These are phyloP conservation scores for Eleusine coracana DNA, from an alignment of 176 grass and related monocot genomes.

Conservation along the genomic window DNA sequence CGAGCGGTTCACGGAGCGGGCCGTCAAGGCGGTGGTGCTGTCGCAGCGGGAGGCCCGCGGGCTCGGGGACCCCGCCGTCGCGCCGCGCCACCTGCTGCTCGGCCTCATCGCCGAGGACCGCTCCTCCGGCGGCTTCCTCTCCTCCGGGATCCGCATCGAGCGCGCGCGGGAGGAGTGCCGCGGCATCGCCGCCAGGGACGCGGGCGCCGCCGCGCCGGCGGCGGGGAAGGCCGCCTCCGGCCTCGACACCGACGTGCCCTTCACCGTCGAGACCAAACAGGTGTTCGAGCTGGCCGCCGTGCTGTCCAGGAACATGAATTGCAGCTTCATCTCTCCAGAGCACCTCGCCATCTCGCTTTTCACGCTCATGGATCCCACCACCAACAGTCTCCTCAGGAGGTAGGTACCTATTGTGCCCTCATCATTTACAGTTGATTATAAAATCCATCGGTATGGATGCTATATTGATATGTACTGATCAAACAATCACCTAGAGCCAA, in stretches of 20 bases:
- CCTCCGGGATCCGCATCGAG: slow-evolving; percentile 79
- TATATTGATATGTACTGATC: neutral
- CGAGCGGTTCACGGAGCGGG: slow-evolving; percentile 88
- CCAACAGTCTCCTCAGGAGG: slow-evolving; percentile 78
- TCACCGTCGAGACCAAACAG: slow-evolving; percentile 59
- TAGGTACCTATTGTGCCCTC: slow-evolving; percentile 11
- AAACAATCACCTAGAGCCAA: neutral
- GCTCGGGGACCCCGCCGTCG: slow-evolving; percentile 64
- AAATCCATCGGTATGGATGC: too few species aligned
- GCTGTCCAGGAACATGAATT: slow-evolving; percentile 73
- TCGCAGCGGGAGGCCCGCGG: slow-evolving; percentile 84
- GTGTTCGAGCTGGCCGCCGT: slow-evolving; percentile 73
- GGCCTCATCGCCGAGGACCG: slow-evolving; percentile 86
- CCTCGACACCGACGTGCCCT: slow-evolving; percentile 69
- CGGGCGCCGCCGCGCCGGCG: neutral
- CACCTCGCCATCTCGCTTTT: slow-evolving; percentile 80
- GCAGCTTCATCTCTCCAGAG: slow-evolving; percentile 83
- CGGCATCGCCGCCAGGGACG: slow-evolving; percentile 34
- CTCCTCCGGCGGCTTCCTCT: slow-evolving; percentile 62
- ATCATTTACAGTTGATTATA: slow-evolving; percentile 8
- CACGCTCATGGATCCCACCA: slow-evolving; percentile 73
- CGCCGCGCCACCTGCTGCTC: slow-evolving; percentile 84
- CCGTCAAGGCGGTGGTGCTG: slow-evolving; percentile 74
- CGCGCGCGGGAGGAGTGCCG: slow-evolving; percentile 70
- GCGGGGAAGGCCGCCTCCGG: slow-evolving; percentile 15